Evolutionary conservation across 306 rosid species (phyloP).

Genomic region (Begonia loranthoides): DNA sequence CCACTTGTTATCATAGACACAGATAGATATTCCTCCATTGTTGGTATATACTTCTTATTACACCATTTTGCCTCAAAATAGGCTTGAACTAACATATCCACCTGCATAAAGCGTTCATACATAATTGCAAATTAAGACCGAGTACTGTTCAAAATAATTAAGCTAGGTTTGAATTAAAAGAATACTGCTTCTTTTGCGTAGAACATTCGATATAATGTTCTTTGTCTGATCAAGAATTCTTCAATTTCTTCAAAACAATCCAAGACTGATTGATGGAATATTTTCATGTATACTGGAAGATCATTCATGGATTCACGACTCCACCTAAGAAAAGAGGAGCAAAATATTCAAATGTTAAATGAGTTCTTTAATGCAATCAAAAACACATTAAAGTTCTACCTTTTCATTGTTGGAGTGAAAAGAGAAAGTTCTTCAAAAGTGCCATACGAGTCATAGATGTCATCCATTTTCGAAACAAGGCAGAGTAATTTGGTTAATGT

Average conservation of each 20-base stretch:
- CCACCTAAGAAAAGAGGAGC: slow-evolving; percentile 7
- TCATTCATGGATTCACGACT: slow-evolving; percentile 2
- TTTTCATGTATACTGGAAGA: slow-evolving; percentile 13
- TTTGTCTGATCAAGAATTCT: background rate
- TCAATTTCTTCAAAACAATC: slow-evolving; percentile 3
- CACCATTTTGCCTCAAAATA: slow-evolving; percentile 21
- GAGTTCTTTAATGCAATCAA: background rate
- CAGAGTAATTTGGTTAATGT: slow-evolving; percentile 7
- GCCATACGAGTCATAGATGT: slow-evolving; percentile 19
- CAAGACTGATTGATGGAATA: background rate
- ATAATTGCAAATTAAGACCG: too few species aligned
- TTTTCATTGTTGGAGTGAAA: slow-evolving; percentile 4
- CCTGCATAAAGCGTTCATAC: background rate
- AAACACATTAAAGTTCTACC: background rate
- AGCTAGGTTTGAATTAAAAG: background rate
- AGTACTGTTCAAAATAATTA: too few species aligned
- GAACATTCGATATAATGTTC: background rate
- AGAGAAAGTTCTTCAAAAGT: slow-evolving; percentile 8
- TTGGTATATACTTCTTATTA: slow-evolving; percentile 6
- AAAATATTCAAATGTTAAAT: background rate
- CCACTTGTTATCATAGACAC: background rate
- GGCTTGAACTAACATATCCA: background rate
- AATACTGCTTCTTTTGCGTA: slow-evolving; percentile 9
- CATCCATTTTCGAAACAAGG: slow-evolving; percentile 16
- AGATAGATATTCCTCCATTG: slow-evolving; percentile 14